Evolutionary conservation across 495 filamentous ascomycete genomes (phyloP), one percentile per base, ranked within the genome.

Genomic region (Antarctomyces pellizariae): DNA sequence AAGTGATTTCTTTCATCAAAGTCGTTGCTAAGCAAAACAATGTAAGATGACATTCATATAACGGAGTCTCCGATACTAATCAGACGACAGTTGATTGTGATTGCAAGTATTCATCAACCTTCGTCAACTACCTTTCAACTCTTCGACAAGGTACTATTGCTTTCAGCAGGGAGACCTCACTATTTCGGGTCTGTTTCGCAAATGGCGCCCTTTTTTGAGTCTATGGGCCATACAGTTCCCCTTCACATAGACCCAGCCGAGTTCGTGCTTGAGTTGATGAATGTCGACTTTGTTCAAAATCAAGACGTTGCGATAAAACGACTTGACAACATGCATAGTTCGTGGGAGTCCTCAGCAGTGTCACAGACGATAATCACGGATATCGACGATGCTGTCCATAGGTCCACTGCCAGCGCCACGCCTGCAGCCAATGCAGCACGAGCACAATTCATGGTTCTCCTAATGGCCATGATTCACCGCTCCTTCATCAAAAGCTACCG

Each of bases 21-120:
- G 52, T 60, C 13, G 52, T 82, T 23, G 76, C 67, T 0, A 57
- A 54, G 37, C 46, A 53, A 29, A 66, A 80, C 41, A 74, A 73
- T 24, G 67, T 74, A 42, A 27, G 59, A 37, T 4, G 16, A 17
- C 2, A 24, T n/a, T 20, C 18, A 25, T 24, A 18, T 34, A 22
- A 33, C 7, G 1, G 21, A 25, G 17, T 10, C 2, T 22, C 3
- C 5, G 8, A 5, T 11, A 13, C 14, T 34, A 29, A 35, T 25
- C 24, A 13, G 4, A 36, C 7, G 13, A 13, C 21, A 68, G 58
- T 46, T 79, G 32, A 56, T 76, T 27, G 56, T 86, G 9, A 75
- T 83, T 26, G 72, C 69, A 0, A 71, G 64, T 32, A 83, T 86
- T 29, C 77, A 86, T 39, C 77, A 86, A 39, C 77, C 77, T 2